phyloP scores from a whole-genome alignment of 2,329 filamentous ascomycete species.

The Fusarium nisikadoi region DNA sequence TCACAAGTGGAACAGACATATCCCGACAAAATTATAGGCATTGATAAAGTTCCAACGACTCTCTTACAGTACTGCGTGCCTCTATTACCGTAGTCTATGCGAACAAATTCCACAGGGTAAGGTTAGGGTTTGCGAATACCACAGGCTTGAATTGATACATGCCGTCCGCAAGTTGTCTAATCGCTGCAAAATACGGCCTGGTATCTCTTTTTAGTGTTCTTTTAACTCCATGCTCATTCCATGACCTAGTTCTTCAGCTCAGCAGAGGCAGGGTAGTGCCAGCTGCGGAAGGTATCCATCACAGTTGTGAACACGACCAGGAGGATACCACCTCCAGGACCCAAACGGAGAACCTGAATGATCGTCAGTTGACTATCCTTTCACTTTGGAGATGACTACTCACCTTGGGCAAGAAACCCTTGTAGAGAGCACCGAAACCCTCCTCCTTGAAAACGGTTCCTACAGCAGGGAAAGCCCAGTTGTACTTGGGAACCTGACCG shows the following conservation, averaged over 20 bases:
- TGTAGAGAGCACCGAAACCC: conserved; percentile 91
- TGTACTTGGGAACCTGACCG: conserved; percentile 92
- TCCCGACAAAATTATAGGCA: conserved; percentile 7
- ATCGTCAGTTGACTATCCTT: background rate
- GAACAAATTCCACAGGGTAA: background rate
- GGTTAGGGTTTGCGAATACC: background rate
- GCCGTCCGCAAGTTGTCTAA: conserved; percentile 20
- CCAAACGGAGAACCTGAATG: conserved; percentile 58
- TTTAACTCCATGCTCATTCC: conserved; percentile 4
- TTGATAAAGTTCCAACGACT: conserved; percentile 17
- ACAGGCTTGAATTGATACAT: background rate
- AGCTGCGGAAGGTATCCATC: conserved; percentile 89
- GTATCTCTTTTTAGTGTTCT: conserved; percentile 34
- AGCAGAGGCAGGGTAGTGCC: conserved; percentile 45
- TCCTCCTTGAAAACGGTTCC: conserved; percentile 92
- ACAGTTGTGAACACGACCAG: conserved; percentile 88
- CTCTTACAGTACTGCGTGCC: background rate
- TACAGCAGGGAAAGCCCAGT: conserved; percentile 94
- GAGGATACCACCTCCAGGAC: conserved; percentile 72
- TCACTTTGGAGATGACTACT: conserved; percentile 56
- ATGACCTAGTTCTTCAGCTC: conserved; percentile 10
- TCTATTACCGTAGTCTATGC: background rate
- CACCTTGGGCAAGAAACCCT: conserved; percentile 98
- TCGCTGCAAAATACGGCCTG: conserved; percentile 20
- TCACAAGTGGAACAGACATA: conserved; percentile 7